Percentiles rank a stretch among this genome's conserved stretches.
Evolutionary conservation across 495 filamentous ascomycete genomes (phyloP).

Genomic region (Penicillium simplicissimum): DNA sequence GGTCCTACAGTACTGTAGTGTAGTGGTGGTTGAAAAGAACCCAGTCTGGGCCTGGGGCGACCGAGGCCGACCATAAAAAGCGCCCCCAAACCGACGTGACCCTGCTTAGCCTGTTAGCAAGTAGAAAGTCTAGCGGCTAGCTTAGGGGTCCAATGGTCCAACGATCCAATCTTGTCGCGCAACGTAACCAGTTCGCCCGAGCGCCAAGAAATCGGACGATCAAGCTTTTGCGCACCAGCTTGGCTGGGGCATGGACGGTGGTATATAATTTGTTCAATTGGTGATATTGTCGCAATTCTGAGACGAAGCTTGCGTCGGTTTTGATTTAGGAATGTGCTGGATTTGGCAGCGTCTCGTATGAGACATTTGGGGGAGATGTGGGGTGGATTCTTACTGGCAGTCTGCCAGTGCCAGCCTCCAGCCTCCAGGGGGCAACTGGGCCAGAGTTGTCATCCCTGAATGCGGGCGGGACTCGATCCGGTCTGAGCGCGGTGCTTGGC

Average conservation of each 20-base stretch:
- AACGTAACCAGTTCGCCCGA: slow-evolving; percentile 7
- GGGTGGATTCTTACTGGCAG: slow-evolving; percentile 1
- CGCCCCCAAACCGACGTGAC: slow-evolving; percentile 3
- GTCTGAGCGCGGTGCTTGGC: slow-evolving; percentile 21
- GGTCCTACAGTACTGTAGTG: background rate
- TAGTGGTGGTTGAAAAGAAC: background rate
- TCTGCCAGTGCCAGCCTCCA: no score
- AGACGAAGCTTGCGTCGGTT: background rate
- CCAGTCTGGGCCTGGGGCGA: background rate
- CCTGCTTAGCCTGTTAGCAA: background rate
- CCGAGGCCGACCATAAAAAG: background rate
- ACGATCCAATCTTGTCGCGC: slow-evolving; percentile 4
- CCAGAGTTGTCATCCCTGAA: slow-evolving; percentile 14
- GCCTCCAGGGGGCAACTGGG: background rate
- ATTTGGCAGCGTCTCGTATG: slow-evolving; percentile 4
- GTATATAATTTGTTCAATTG: background rate
- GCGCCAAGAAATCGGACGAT: slow-evolving; percentile 12
- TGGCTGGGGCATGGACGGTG: slow-evolving; percentile 7
- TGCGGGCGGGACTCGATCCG: slow-evolving; percentile 7
- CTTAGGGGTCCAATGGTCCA: no score
- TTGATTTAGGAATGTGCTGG: background rate
- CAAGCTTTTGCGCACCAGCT: slow-evolving; percentile 9
- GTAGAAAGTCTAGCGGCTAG: no score
- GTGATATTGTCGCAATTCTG: background rate
- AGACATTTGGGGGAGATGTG: slow-evolving; percentile 5